phyloP scores from a whole-genome alignment of 2,329 filamentous ascomycete genomes.

The Dactylella cylindrospora region DNA sequence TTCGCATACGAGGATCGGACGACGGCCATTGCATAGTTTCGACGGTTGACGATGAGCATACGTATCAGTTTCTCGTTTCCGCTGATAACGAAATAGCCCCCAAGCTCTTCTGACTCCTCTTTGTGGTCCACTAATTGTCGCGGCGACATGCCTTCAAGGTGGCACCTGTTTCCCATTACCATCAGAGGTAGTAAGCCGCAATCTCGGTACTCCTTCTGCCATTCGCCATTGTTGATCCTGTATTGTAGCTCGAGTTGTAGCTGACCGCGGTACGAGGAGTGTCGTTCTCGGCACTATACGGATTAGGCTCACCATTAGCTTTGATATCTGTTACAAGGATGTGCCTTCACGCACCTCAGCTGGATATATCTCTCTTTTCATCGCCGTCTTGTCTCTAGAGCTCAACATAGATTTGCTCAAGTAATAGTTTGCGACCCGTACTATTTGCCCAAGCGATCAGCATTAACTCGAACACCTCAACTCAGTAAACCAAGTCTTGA shows the following conservation, averaged over 20 bases:
- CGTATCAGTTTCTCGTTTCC: slow-evolving; percentile 96
- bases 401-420: slow-evolving; percentile 68
- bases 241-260: slow-evolving; percentile 82
- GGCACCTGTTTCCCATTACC: slow-evolving; percentile 80
- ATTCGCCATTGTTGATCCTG: slow-evolving; percentile 80
- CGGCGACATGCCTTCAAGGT: slow-evolving; percentile 82
- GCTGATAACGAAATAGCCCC: slow-evolving; percentile 96
- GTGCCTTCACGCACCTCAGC: slow-evolving; percentile 60
- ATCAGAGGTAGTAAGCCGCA: slow-evolving; percentile 89
- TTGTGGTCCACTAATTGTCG: slow-evolving; percentile 79
- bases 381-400: slow-evolving; percentile 57
- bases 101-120: slow-evolving; percentile 93
- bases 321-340: background rate
- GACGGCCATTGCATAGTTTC: slow-evolving; percentile 96
- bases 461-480: background rate
- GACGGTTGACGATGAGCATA: slow-evolving; percentile 81
- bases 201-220: slow-evolving; percentile 78
- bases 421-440: slow-evolving; percentile 78
- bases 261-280: slow-evolving; percentile 85
- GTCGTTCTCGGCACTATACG: slow-evolving; percentile 76
- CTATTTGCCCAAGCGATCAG: slow-evolving; percentile 24
- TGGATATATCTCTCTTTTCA: slow-evolving; percentile 81
- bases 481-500: background rate
- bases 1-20: slow-evolving; percentile 85
- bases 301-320: background rate